These are phyloP conservation scores for Clonostachys rhizophaga DNA, from an alignment of 2,329 filamentous ascomycete species.

Conservation along the genomic window DNA sequence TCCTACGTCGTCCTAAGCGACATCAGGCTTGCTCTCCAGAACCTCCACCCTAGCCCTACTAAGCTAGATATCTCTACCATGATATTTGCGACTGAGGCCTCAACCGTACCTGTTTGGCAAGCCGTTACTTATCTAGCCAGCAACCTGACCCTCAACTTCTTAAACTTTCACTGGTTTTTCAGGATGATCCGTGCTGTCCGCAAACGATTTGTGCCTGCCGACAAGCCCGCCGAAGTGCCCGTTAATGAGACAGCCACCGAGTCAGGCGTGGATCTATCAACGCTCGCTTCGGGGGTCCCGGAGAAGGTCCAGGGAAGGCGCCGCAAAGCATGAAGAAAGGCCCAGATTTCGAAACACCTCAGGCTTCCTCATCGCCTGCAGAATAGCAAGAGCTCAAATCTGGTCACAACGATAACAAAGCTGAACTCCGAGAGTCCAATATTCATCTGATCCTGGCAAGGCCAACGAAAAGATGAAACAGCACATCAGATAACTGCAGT, in stretches of 20 bases:
- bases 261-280: conserved; percentile 18
- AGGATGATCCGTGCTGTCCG: conserved; percentile 81
- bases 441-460: too few species aligned
- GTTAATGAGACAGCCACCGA: conserved; percentile 12
- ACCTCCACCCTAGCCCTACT: conserved; percentile 26
- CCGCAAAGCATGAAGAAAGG: conserved; percentile 18
- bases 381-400: too few species aligned
- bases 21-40: conserved; percentile 48
- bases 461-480: too few species aligned
- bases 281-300: conserved; percentile 18
- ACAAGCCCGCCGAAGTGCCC: conserved; percentile 18
- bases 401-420: too few species aligned
- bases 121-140: conserved; percentile 61
- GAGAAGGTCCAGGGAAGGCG: conserved; percentile 10
- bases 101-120: conserved; percentile 65
- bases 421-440: too few species aligned
- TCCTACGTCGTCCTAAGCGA: conserved; percentile 67
- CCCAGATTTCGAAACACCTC: too few species aligned
- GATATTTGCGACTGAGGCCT: conserved; percentile 40
- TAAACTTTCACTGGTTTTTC: conserved; percentile 83
- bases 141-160: conserved; percentile 67
- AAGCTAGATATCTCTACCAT: conserved; percentile 13
- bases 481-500: too few species aligned
- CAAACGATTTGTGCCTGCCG: conserved; percentile 62
- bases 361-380: too few species aligned